Percentiles rank a stretch among this genome's conserved stretches.
Evolutionary conservation across 805 yeast genomes (phyloP).

Genomic region (Pichia insulana): DNA sequence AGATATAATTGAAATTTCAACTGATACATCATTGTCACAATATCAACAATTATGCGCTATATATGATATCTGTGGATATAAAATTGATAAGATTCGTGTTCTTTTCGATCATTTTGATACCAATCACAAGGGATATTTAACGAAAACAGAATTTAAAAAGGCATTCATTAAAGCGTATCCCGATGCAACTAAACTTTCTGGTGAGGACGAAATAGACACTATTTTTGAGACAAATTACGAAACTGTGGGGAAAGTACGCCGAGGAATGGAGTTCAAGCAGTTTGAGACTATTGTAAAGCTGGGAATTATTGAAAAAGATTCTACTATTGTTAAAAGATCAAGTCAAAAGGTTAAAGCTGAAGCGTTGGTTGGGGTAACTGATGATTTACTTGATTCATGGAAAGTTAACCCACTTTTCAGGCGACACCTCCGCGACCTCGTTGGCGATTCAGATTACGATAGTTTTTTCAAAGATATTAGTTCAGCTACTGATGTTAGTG

Average conservation of each 20-base stretch:
- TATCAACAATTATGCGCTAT: too few species aligned
- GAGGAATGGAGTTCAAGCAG: conserved; percentile 23
- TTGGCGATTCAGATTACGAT: too few species aligned
- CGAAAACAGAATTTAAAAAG: conserved; percentile 34
- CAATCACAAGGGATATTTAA: conserved; percentile 29
- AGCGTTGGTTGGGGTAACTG: too few species aligned
- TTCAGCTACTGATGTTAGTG: too few species aligned
- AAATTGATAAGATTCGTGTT: conserved; percentile 19
- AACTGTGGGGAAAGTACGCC: conserved; percentile 11
- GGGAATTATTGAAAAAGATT: not conserved
- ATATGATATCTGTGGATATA: conserved; percentile 1
- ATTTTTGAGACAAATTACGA: conserved; percentile 10
- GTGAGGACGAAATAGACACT: conserved; percentile 30
- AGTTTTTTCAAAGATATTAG: too few species aligned
- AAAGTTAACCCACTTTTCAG: too few species aligned
- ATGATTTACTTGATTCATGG: too few species aligned
- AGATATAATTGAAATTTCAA: too few species aligned
- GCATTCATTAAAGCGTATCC: conserved; percentile 37
- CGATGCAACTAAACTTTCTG: conserved; percentile 24
- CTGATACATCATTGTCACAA: too few species aligned
- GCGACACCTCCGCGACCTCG: too few species aligned
- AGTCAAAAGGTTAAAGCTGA: too few species aligned
- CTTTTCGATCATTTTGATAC: conserved; percentile 34
- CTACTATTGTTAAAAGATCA: too few species aligned
- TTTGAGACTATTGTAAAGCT: conserved; percentile 19